Percentiles rank a stretch among this genome's conserved stretches.
phyloP scores from a whole-genome alignment of 768 basidiomycete genomes.

The Hygrocybe coccinea region DNA sequence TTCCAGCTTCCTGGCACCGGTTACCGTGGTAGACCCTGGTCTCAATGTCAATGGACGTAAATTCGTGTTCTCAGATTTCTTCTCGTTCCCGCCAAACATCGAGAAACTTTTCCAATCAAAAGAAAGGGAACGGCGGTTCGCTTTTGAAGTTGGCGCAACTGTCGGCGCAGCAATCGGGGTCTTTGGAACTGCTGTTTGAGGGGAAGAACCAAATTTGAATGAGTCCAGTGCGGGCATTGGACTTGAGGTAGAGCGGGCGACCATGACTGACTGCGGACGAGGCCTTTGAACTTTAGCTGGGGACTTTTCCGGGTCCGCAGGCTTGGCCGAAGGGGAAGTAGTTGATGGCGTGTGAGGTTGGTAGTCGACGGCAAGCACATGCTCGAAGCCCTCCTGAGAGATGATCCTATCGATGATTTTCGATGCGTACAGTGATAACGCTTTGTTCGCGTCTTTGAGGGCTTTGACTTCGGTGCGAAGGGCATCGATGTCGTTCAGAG shows the following conservation, averaged over 20 bases:
- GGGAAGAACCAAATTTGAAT: slow-evolving; percentile 21
- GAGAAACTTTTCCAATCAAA: slow-evolving; percentile 81
- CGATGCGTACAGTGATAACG: slow-evolving; percentile 88
- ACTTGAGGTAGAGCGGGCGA: slow-evolving; percentile 39
- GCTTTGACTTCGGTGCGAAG: slow-evolving; percentile 84
- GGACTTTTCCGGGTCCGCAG: slow-evolving; percentile 20
- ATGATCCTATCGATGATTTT: slow-evolving; percentile 99
- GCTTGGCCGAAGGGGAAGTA: slow-evolving; percentile 29
- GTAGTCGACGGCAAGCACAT: slow-evolving; percentile 91
- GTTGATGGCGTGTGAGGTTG: slow-evolving; percentile 45
- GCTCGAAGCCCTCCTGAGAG: slow-evolving; percentile 93
- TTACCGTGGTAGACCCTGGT: slow-evolving; percentile 52
- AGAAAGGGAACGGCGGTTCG: slow-evolving; percentile 70
- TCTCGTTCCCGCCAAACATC: slow-evolving; percentile 58
- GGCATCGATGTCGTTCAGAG: slow-evolving; percentile 62
- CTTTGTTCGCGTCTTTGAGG: slow-evolving; percentile 93
- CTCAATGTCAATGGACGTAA: slow-evolving; percentile 72
- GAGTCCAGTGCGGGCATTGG: slow-evolving; percentile 27
- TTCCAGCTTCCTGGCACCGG: slow-evolving; percentile 73
- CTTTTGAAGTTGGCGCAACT: slow-evolving; percentile 32
- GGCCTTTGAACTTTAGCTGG: slow-evolving; percentile 37
- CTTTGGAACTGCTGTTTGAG: slow-evolving; percentile 15
- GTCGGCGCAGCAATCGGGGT: slow-evolving; percentile 13
- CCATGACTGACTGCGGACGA: slow-evolving; percentile 60
- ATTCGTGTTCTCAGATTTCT: slow-evolving; percentile 52